Conservation (phyloP, 83 land plant genomes). For the Diphasiastrum complanatum region DNA sequence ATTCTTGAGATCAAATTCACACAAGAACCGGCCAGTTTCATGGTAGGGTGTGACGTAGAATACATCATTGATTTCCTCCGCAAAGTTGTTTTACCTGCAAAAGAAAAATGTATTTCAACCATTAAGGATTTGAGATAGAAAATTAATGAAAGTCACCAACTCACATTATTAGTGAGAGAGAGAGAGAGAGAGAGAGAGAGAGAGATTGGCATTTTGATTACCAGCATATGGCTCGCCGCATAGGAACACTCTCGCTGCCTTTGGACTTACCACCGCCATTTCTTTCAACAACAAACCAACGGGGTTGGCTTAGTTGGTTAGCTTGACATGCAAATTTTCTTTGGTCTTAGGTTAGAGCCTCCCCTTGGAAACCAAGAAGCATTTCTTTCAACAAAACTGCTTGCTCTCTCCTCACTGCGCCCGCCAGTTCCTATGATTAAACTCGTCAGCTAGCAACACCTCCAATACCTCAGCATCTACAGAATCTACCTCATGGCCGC, state of each 20-base stretch:
- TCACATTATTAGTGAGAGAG: not conserved
- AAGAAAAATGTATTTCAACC: not conserved
- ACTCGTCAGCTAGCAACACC: too few relatives aligned
- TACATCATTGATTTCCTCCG: constrained; percentile 17
- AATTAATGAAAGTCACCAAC: not conserved
- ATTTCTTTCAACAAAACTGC: too few relatives aligned
- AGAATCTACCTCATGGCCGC: too few relatives aligned
- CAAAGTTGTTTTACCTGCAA: constrained; percentile 9
- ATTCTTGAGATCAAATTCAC: not conserved
- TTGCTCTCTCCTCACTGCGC: too few relatives aligned
- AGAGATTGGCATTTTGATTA: not conserved
- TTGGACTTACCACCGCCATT: constrained; percentile 12
- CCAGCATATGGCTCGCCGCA: constrained; percentile 18
- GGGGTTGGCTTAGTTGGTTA: constrained; percentile 1
- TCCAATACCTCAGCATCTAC: too few relatives aligned
- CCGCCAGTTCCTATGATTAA: too few relatives aligned
- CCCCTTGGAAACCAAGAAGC: too few relatives aligned
- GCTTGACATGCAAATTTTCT: constrained; percentile 8
- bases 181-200: not conserved
- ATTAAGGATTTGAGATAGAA: not conserved
- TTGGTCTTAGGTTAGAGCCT: constrained; percentile 4
- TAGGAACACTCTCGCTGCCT: constrained; percentile 12
- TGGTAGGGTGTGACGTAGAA: not conserved
- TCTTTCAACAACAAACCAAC: constrained; percentile 1
- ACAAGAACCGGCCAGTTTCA: not conserved